A percentile compares a stretch with the other conserved stretches of the same genome.
Evolutionary conservation across 495 filamentous ascomycete species (phyloP).

Genomic region (Penicillium salamii): DNA sequence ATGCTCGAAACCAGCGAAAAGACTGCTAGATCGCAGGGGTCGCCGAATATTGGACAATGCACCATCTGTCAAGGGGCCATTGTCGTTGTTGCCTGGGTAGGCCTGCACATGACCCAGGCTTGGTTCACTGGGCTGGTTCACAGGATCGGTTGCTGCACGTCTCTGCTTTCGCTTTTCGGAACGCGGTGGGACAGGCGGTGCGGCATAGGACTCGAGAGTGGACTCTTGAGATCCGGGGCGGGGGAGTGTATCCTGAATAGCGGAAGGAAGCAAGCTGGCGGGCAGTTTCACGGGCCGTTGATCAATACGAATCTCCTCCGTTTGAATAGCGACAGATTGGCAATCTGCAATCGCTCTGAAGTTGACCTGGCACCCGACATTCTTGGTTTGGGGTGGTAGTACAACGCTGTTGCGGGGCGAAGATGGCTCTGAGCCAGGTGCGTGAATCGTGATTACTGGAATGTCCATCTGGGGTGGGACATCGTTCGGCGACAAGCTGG

Average conservation of each 20-base stretch:
- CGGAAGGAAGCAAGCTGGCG: slow-evolving; percentile 72
- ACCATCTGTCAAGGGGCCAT: slow-evolving; percentile 66
- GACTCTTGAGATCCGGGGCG: slow-evolving; percentile 20
- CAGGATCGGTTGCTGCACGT: slow-evolving; percentile 8
- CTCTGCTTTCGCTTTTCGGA: slow-evolving; percentile 24
- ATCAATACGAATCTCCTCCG: slow-evolving; percentile 81
- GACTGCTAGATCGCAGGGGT: slow-evolving; percentile 71
- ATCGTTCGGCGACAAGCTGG: slow-evolving; percentile 18
- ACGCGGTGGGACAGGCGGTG: slow-evolving; percentile 36
- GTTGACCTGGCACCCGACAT: slow-evolving; percentile 52
- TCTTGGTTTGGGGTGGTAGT: slow-evolving; percentile 64
- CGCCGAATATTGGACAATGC: slow-evolving; percentile 57
- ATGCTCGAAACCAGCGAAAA: slow-evolving; percentile 83
- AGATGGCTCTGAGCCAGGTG: slow-evolving; percentile 60
- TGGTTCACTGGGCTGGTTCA: slow-evolving; percentile 20
- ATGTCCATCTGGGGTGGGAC: slow-evolving; percentile 37
- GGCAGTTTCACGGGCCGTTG: slow-evolving; percentile 70
- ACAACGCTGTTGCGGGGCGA: slow-evolving; percentile 59
- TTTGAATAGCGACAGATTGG: slow-evolving; percentile 68
- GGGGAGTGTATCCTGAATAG: slow-evolving; percentile 43
- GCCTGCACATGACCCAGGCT: slow-evolving; percentile 53
- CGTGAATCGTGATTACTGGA: slow-evolving; percentile 65
- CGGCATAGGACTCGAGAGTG: slow-evolving; percentile 30
- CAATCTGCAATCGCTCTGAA: slow-evolving; percentile 34
- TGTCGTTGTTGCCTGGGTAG: slow-evolving; percentile 82